Conservation (phyloP, 116 monocot genomes). For the Zostera marina region DNA sequence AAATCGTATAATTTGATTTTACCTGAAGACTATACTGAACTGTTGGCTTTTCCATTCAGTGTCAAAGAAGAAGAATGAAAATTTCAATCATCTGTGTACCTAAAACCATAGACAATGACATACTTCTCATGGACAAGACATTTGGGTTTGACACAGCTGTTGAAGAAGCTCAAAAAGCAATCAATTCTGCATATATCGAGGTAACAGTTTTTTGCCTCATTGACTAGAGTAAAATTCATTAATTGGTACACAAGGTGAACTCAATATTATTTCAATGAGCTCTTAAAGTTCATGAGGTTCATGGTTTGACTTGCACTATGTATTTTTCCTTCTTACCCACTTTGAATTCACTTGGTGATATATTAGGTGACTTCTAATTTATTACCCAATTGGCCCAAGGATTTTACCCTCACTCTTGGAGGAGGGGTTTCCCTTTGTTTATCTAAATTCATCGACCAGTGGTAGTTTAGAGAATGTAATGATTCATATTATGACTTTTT, state of each 20-base stretch:
- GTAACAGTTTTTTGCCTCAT: slow-evolving; percentile 12
- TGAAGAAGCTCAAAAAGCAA: slow-evolving; percentile 68
- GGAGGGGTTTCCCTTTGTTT: no score
- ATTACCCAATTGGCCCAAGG: no score
- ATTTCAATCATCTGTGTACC: slow-evolving; percentile 67
- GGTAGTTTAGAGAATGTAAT: no score
- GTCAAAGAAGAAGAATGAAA: slow-evolving; percentile 58
- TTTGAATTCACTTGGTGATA: no score
- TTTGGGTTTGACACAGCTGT: slow-evolving; percentile 83
- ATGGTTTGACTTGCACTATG: no score
- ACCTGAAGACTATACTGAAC: background rate
- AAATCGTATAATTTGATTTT: no score
- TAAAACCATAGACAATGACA: slow-evolving; percentile 93
- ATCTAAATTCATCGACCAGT: no score
- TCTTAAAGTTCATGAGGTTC: no score
- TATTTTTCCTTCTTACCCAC: no score
- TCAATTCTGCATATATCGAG: slow-evolving; percentile 95
- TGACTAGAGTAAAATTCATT: background rate
- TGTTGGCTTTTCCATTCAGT: slow-evolving; percentile 18
- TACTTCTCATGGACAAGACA: slow-evolving; percentile 79
- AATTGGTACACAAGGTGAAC: background rate
- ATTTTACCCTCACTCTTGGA: no score
- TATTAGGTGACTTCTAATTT: no score
- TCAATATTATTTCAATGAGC: background rate
- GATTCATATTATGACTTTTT: no score